These are phyloP conservation scores for Amaranthus palmeri DNA, from an alignment of 148 eudicot genomes.

Conservation along the genomic window DNA sequence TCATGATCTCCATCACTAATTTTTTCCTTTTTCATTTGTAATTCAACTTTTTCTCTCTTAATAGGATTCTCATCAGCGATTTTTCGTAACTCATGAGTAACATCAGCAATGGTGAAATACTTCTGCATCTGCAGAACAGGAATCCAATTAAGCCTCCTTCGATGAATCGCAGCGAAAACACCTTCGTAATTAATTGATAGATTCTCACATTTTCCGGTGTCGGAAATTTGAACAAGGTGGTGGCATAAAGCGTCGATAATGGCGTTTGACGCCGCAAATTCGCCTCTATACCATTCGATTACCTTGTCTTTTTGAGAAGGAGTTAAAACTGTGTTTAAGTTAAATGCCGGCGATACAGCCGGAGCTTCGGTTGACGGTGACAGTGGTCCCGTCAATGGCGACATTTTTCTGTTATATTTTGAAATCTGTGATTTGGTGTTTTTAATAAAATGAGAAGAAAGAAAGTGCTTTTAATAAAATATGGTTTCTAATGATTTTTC, in stretches of 20 bases:
- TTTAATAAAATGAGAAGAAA: background rate
- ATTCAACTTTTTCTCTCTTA: constrained; percentile 15
- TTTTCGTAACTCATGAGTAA: constrained; percentile 48
- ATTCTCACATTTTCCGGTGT: constrained; percentile 1
- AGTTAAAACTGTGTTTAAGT: constrained; percentile 29
- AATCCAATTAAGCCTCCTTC: constrained; percentile 80
- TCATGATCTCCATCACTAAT: constrained; percentile 2
- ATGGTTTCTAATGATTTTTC: background rate
- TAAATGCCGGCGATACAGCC: constrained; percentile 14
- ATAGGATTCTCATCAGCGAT: constrained; percentile 29
- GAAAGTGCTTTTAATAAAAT: too few species aligned
- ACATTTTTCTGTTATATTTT: constrained; percentile 24
- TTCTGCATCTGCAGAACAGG: constrained; percentile 92
- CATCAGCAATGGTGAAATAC: constrained; percentile 67
- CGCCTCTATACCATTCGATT: constrained; percentile 77
- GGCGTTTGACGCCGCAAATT: constrained; percentile 95
- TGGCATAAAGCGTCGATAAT: constrained; percentile 73
- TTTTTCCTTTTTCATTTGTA: background rate
- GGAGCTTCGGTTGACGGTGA: constrained; percentile 34
- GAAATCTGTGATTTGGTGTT: background rate
- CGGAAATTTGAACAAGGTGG: constrained; percentile 52
- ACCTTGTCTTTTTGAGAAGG: constrained; percentile 53
- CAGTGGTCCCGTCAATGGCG: constrained; percentile 53
- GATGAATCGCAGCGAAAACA: constrained; percentile 62
- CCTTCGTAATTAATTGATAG: constrained; percentile 41